Evolutionary conservation across 192 early-diverging fungal species (phyloP).

Genomic region (Backusella liffmaniae): DNA sequence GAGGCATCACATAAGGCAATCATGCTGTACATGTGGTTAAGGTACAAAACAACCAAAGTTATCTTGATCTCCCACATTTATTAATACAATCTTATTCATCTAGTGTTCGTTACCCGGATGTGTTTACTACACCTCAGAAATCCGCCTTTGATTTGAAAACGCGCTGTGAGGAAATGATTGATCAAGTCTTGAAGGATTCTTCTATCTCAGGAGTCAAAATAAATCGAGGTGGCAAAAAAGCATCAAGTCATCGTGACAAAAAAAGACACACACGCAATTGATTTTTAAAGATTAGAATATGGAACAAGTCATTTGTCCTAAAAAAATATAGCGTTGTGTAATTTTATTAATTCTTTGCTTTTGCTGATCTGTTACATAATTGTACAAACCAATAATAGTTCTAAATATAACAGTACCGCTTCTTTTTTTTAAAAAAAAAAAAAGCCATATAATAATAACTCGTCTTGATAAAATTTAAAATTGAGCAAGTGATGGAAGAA

Average conservation of each 20-base stretch:
- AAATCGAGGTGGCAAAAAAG: not conserved
- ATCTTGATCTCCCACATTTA: not conserved
- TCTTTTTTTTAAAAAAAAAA: not conserved
- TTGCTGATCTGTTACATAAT: not conserved
- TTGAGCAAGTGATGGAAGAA: not conserved
- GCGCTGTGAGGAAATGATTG: conserved; percentile 32
- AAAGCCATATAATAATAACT: no score
- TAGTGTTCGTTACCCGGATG: conserved; percentile 61
- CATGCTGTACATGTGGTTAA: conserved; percentile 89
- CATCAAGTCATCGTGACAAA: conserved; percentile 1
- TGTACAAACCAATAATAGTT: not conserved
- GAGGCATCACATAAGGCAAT: conserved; percentile 78
- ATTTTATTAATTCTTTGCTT: not conserved
- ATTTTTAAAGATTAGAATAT: not conserved
- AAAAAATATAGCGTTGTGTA: not conserved
- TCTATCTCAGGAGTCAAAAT: not conserved
- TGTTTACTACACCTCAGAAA: conserved; percentile 49
- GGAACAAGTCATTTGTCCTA: not conserved
- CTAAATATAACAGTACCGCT: not conserved
- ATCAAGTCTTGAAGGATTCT: conserved; percentile 22
- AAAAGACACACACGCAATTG: not conserved
- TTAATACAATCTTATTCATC: not conserved
- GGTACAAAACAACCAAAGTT: conserved; percentile 34
- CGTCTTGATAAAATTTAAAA: no score
- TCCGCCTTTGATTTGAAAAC: conserved; percentile 49